These are phyloP conservation scores for Thozetella sp. DNA, from an alignment of 495 filamentous ascomycete species.

Conservation along the genomic window DNA sequence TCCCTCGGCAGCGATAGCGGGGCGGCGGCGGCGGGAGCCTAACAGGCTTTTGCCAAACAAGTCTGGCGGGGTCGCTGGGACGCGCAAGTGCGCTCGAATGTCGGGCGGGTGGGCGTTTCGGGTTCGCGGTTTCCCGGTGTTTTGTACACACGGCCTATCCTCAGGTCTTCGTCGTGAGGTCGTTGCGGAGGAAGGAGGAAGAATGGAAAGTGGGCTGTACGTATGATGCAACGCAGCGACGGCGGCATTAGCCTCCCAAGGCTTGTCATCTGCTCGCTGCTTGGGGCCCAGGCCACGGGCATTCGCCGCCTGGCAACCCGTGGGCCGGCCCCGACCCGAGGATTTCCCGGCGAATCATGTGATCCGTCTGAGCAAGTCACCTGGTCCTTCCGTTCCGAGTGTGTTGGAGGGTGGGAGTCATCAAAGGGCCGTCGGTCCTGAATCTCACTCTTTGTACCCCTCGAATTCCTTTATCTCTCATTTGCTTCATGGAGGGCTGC, in stretches of 20 bases:
- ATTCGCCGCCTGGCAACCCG: neutral
- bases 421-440: neutral
- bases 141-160: neutral
- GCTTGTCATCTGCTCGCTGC: neutral
- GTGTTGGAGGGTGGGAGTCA: neutral
- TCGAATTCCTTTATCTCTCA: neutral
- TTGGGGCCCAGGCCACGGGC: too few relatives aligned
- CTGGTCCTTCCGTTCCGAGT: neutral
- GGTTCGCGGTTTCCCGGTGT: neutral
- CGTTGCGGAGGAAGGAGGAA: neutral
- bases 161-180: neutral
- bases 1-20: constrained; percentile 1
- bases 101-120: neutral
- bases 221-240: constrained; percentile 5
- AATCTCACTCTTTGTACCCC: neutral
- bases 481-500: too few relatives aligned
- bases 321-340: constrained; percentile 14
- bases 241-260: constrained; percentile 7
- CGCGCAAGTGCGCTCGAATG: neutral
- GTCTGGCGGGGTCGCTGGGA: neutral
- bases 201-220: neutral
- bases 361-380: constrained; percentile 7
- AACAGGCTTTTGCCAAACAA: neutral
- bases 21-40: constrained; percentile 1
- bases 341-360: constrained; percentile 14